These are phyloP conservation scores for Apiotrichum veenhuisii DNA, from an alignment of 1,284 basidiomycete species.

Conservation along the genomic window DNA sequence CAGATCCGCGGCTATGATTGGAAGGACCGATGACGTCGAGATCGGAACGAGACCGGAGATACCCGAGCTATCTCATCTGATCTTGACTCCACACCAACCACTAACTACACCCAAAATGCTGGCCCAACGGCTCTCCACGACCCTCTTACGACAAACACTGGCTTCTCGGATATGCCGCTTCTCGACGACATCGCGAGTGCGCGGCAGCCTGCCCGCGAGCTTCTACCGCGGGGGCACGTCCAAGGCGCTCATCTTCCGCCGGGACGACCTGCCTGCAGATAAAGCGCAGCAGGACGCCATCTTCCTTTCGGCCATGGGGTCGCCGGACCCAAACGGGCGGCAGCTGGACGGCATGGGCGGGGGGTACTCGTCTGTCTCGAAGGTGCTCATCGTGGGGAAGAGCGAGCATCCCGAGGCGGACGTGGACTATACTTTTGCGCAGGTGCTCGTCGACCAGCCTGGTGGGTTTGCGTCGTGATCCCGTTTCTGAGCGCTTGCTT, in stretches of 20 bases:
- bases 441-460: slow-evolving; percentile 20
- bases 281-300: slow-evolving; percentile 58
- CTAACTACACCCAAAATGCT: too few relatives aligned
- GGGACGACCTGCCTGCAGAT: slow-evolving; percentile 55
- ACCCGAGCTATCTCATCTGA: too few relatives aligned
- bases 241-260: slow-evolving; percentile 67
- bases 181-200: not conserved
- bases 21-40: too few relatives aligned
- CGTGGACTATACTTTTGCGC: slow-evolving; percentile 33
- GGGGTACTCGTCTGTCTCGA: slow-evolving; percentile 71
- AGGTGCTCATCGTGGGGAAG: slow-evolving; percentile 66
- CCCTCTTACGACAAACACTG: not conserved
- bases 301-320: slow-evolving; percentile 75
- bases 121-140: too few relatives aligned
- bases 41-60: too few relatives aligned
- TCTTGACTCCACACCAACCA: too few relatives aligned
- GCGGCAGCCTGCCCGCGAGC: slow-evolving; percentile 7
- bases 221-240: slow-evolving; percentile 66
- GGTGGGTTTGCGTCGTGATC: slow-evolving; percentile 12
- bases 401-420: slow-evolving; percentile 25
- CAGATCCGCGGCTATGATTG: too few relatives aligned
- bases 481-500: too few relatives aligned
- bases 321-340: slow-evolving; percentile 69
- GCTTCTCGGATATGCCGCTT: not conserved
- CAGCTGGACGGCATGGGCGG: slow-evolving; percentile 74